Percentiles rank a stretch among this genome's conserved stretches.
These are phyloP conservation scores for Lasiosphaeria miniovina DNA, from an alignment of 495 filamentous ascomycete species.

Conservation along the genomic window DNA sequence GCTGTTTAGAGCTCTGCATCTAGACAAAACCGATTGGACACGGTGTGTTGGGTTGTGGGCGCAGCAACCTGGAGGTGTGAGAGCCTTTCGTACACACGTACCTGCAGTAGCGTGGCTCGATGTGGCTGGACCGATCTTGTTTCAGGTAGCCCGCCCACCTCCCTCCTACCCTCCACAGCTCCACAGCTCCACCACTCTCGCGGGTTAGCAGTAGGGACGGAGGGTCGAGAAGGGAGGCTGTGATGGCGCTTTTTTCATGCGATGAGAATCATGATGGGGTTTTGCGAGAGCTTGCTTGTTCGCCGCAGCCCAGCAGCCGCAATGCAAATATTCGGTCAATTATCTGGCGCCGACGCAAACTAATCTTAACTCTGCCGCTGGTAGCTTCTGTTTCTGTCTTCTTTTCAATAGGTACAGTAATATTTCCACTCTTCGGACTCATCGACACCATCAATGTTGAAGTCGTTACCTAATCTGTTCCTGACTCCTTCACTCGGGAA, in stretches of 20 bases:
- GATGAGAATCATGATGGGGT: not conserved
- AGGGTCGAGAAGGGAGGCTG: not conserved
- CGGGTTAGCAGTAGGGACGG: not conserved
- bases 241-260: slow-evolving; percentile 1
- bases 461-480: not conserved
- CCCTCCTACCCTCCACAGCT: not conserved
- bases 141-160: slow-evolving; percentile 3
- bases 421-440: no score
- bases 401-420: no score
- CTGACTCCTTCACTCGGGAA: not conserved
- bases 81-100: slow-evolving; percentile 5
- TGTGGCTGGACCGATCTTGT: slow-evolving; percentile 20
- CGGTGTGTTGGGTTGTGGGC: not conserved
- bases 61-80: not conserved
- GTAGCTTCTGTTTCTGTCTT: no score
- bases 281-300: not conserved
- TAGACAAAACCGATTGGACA: not conserved
- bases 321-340: not conserved
- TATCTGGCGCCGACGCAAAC: no score
- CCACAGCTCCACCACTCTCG: not conserved
- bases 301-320: not conserved
- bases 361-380: no score
- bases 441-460: no score
- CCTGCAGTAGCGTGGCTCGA: slow-evolving; percentile 23
- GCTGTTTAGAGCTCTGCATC: not conserved